phyloP scores from a whole-genome alignment of 768 basidiomycete genomes.

The Leccinum arenicola region DNA sequence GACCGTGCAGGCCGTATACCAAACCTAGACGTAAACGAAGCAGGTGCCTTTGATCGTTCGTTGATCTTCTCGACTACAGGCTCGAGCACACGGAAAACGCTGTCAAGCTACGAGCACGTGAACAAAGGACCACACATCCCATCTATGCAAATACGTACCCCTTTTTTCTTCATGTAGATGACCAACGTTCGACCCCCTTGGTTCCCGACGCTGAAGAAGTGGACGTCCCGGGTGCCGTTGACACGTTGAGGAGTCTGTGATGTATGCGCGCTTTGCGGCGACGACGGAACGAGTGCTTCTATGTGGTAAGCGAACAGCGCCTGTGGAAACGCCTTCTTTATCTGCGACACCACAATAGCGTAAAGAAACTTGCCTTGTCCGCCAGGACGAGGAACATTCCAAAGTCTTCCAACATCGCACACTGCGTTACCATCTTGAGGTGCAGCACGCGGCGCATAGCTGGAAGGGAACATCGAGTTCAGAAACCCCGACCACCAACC shows the following conservation, averaged over 20 bases:
- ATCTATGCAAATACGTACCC: slow-evolving; percentile 38
- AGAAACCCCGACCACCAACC: not conserved
- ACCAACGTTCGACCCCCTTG: slow-evolving; percentile 86
- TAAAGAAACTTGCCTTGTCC: slow-evolving; percentile 60
- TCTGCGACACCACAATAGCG: not conserved
- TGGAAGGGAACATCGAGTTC: slow-evolving; percentile 28
- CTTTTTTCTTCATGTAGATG: slow-evolving; percentile 95
- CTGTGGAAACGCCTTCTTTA: slow-evolving; percentile 32
- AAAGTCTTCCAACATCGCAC: slow-evolving; percentile 94
- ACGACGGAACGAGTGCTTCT: slow-evolving; percentile 92
- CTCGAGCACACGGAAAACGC: slow-evolving; percentile 96
- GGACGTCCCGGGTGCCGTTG: slow-evolving; percentile 87
- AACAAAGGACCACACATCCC: slow-evolving; percentile 10
- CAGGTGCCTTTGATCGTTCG: slow-evolving; percentile 68
- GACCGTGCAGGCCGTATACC: slow-evolving; percentile 78
- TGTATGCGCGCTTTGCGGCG: slow-evolving; percentile 61
- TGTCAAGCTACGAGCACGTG: slow-evolving; percentile 55
- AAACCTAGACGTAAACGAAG: slow-evolving; percentile 68
- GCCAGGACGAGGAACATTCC: slow-evolving; percentile 95
- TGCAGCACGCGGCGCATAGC: slow-evolving; percentile 93
- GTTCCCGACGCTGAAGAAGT: slow-evolving; percentile 93
- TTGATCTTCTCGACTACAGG: slow-evolving; percentile 90
- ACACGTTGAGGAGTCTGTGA: slow-evolving; percentile 87
- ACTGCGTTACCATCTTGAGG: slow-evolving; percentile 90
- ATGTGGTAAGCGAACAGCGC: slow-evolving; percentile 93